These are phyloP conservation scores for Straminergon stramineum DNA, from an alignment of 225 moss, liverwort and hornwort species.

Conservation along the genomic window DNA sequence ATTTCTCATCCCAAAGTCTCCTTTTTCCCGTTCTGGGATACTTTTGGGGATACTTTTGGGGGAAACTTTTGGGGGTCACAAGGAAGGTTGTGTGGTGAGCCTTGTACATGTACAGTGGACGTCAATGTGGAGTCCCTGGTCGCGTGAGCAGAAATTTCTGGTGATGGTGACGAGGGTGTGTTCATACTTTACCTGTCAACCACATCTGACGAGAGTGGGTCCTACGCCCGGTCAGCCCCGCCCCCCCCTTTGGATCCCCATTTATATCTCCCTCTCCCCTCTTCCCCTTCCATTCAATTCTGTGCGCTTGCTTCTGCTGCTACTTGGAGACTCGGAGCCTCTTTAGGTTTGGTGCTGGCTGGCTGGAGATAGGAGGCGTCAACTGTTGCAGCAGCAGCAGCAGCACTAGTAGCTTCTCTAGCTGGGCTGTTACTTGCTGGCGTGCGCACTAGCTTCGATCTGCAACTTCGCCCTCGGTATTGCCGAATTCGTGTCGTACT, in stretches of 20 bases:
- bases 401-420: background rate
- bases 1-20: background rate
- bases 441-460: background rate
- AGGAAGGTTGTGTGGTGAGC: background rate
- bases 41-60: background rate
- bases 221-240: background rate
- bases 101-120: background rate
- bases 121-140: constrained; percentile 1
- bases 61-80: background rate
- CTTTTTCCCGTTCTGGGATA: background rate
- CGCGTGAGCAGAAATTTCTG: constrained; percentile 4
- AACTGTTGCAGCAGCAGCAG: background rate
- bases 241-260: background rate
- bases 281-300: background rate
- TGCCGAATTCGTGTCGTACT: background rate
- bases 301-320: background rate
- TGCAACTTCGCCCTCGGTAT: background rate
- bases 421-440: background rate
- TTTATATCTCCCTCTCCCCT: constrained; percentile 5
- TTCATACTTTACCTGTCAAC: constrained; percentile 24
- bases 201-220: constrained; percentile 27
- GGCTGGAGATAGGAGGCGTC: background rate
- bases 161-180: background rate
- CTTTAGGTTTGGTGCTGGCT: background rate
- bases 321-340: background rate